A percentile compares a stretch with the other conserved stretches of the same genome.
Conservation (phyloP, 495 filamentous ascomycete species). For the Talaromyces wortmannii region DNA sequence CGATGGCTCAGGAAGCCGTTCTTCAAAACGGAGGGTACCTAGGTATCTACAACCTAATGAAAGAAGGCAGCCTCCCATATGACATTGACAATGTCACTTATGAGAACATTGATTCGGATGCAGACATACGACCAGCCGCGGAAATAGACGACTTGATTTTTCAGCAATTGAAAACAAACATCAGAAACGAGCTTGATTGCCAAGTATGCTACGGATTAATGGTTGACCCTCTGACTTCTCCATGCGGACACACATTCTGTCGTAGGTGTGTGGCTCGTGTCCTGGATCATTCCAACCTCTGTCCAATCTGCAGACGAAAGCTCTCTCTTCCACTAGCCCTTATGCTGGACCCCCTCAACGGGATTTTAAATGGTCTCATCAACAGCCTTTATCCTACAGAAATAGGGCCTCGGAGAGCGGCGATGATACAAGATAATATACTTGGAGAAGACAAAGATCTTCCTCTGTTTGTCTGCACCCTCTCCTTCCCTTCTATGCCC, state of each 20-base stretch:
- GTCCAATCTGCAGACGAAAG: slow-evolving; percentile 68
- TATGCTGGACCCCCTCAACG: slow-evolving; percentile 48
- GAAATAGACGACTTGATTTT: slow-evolving; percentile 45
- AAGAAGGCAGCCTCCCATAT: slow-evolving; percentile 21
- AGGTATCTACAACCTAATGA: slow-evolving; percentile 22
- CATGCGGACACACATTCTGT: slow-evolving; percentile 88
- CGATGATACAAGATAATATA: slow-evolving; percentile 41
- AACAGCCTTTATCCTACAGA: slow-evolving; percentile 59
- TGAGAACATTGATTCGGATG: slow-evolving; percentile 21
- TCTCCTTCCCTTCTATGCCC: slow-evolving; percentile 75
- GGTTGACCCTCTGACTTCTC: slow-evolving; percentile 72
- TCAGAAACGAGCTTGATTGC: slow-evolving; percentile 70
- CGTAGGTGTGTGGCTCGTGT: slow-evolving; percentile 67
- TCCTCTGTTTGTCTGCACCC: slow-evolving; percentile 74
- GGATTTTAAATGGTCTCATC: slow-evolving; percentile 52
- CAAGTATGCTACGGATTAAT: slow-evolving; percentile 80
- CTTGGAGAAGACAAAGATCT: slow-evolving; percentile 50
- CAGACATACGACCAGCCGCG: slow-evolving; percentile 18
- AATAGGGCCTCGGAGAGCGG: slow-evolving; percentile 48
- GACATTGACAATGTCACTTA: slow-evolving; percentile 47
- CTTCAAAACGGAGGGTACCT: slow-evolving; percentile 13
- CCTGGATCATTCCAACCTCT: slow-evolving; percentile 67
- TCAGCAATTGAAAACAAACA: slow-evolving; percentile 49
- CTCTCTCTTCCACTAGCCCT: slow-evolving; percentile 55
- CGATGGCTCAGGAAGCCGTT: slow-evolving; percentile 15